Evolutionary conservation across 2,329 filamentous ascomycete genomes (phyloP).

Genomic region (Myrmaecium sp.): DNA sequence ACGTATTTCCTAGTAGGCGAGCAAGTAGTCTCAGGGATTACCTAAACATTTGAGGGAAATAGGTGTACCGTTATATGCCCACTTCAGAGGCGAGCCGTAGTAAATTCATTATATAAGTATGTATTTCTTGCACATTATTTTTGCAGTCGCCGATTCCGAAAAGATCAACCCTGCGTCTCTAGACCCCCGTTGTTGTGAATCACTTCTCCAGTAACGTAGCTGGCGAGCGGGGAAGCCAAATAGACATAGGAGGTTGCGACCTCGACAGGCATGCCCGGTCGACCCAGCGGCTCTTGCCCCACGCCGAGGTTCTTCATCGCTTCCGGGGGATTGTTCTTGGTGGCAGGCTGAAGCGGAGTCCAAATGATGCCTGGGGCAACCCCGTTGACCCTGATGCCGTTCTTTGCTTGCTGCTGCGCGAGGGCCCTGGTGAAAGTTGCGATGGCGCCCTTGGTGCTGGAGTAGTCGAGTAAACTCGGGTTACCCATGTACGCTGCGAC

Average conservation of each 20-base stretch:
- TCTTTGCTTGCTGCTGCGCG: conserved; percentile 34
- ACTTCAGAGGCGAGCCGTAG: too few relatives aligned
- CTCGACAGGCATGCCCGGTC: conserved; percentile 16
- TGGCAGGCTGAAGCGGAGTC: conserved; percentile 26
- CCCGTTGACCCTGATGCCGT: conserved; percentile 38
- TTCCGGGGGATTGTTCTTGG: conserved; percentile 18
- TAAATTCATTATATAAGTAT: too few relatives aligned
- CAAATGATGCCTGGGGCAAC: conserved; percentile 43
- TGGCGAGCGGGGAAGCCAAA: conserved; percentile 11
- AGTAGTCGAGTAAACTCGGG: conserved; percentile 31
- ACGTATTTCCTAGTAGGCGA: too few relatives aligned
- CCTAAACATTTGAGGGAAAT: too few relatives aligned
- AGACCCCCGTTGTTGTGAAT: conserved; percentile 11
- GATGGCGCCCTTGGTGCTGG: conserved; percentile 41
- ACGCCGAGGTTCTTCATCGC: conserved; percentile 10
- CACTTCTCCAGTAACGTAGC: conserved; percentile 11
- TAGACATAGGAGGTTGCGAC: conserved; percentile 13
- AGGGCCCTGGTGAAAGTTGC: conserved; percentile 37
- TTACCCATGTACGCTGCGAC: conserved; percentile 38
- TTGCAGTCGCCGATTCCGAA: too few relatives aligned
- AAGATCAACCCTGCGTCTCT: conserved; percentile 12
- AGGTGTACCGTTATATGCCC: too few relatives aligned
- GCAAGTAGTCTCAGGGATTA: too few relatives aligned
- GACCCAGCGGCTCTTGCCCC: conserved; percentile 9
- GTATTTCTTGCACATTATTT: too few relatives aligned